A percentile compares a stretch with the other conserved stretches of the same genome.
Conservation (phyloP, 441 rosid genomes). For the Gossypium gossypioides region DNA sequence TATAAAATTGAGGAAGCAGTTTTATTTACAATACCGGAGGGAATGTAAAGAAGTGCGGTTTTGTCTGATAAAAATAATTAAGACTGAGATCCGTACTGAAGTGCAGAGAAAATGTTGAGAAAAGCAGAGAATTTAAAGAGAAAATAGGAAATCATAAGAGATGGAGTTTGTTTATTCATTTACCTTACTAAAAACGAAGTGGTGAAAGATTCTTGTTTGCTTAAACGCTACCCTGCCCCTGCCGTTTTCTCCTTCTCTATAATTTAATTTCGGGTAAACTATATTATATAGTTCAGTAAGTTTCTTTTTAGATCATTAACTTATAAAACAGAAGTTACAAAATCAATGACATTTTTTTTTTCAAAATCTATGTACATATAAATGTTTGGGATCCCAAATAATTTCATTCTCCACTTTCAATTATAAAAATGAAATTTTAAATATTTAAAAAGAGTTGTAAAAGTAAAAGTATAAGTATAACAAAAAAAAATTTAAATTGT, state of each 20-base stretch:
- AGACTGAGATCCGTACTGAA: constrained; percentile 1
- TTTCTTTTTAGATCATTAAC: neutral
- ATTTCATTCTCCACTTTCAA: neutral
- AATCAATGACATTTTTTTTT: neutral
- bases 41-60: neutral
- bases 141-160: neutral
- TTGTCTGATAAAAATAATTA: neutral
- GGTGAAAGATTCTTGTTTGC: neutral
- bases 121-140: neutral
- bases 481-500: neutral
- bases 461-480: too few relatives aligned
- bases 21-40: neutral
- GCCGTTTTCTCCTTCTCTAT: too few relatives aligned
- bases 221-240: neutral
- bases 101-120: neutral
- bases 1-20: neutral
- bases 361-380: too few relatives aligned
- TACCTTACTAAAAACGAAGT: neutral
- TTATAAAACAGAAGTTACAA: neutral
- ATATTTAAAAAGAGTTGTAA: neutral
- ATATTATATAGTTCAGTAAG: neutral
- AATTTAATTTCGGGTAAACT: neutral
- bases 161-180: neutral
- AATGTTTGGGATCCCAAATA: neutral
- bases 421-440: too few relatives aligned